A percentile compares a stretch with the other conserved stretches of the same genome.
These are phyloP conservation scores for Meredithiella fracta DNA, from an alignment of 2,329 filamentous ascomycete species.

Conservation along the genomic window DNA sequence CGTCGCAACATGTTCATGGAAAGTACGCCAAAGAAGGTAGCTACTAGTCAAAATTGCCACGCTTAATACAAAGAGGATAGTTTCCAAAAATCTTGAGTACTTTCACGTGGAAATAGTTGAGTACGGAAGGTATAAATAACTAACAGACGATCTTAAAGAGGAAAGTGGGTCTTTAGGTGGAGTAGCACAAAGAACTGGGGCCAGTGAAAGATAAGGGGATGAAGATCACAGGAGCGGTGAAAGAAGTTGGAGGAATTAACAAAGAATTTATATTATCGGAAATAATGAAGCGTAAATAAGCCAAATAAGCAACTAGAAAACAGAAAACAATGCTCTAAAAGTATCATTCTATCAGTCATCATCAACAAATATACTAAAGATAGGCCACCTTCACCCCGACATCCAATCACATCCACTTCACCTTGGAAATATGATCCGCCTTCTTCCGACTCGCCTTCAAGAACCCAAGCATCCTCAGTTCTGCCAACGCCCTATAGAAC, in stretches of 20 bases:
- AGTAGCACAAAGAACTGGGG: neutral
- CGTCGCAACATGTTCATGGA: too few relatives aligned
- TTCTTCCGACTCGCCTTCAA: conserved; percentile 84
- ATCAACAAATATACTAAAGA: neutral
- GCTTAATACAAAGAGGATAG: too few relatives aligned
- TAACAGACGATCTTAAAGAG: neutral
- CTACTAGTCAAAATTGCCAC: too few relatives aligned
- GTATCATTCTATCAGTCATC: neutral
- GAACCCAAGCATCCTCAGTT: conserved; percentile 72
- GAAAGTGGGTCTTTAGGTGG: neutral
- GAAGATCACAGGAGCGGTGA: neutral
- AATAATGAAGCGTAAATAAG: neutral
- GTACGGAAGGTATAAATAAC: too few relatives aligned
- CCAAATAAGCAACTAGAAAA: neutral
- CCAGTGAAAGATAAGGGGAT: neutral
- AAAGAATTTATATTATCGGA: neutral
- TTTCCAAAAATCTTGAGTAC: neutral
- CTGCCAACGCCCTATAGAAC: conserved; percentile 75
- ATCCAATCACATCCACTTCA: conserved; percentile 50
- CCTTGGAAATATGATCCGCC: conserved; percentile 77
- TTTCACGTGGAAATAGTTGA: neutral
- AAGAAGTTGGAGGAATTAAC: neutral
- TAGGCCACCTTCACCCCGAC: neutral
- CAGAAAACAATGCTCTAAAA: neutral
- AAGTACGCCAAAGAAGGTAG: too few relatives aligned